phyloP scores from a whole-genome alignment of 169 alveolate genomes.

The Perkinsus olseni region DNA sequence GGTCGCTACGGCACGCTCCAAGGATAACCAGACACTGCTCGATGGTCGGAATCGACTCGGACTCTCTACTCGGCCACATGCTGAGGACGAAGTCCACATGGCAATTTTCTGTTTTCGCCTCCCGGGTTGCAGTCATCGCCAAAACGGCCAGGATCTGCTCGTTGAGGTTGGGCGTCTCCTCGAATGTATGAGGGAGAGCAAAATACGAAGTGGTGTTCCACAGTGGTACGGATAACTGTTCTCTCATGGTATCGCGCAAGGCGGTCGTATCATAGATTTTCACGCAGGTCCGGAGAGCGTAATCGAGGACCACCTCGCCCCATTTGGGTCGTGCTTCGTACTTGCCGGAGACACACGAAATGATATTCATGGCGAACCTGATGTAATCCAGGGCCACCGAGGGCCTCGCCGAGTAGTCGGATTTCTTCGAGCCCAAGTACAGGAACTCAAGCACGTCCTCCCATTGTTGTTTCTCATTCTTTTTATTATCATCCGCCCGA shows the following conservation, averaged over 20 bases:
- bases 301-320: background rate
- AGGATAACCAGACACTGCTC: background rate
- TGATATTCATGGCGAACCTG: background rate
- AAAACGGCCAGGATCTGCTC: background rate
- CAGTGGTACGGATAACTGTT: background rate
- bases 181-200: background rate
- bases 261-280: background rate
- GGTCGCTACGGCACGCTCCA: background rate
- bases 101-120: background rate
- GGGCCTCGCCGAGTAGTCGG: background rate
- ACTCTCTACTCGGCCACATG: background rate
- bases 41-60: background rate
- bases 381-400: background rate
- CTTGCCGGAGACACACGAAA: background rate
- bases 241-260: background rate
- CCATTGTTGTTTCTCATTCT: background rate
- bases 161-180: background rate
- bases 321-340: background rate
- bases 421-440: background rate
- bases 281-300: background rate
- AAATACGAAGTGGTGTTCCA: background rate
- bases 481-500: background rate
- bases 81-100: background rate
- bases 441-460: background rate
- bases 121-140: background rate